Evolutionary conservation across 306 rosid genomes (phyloP).

Genomic region (Betula pendula): DNA sequence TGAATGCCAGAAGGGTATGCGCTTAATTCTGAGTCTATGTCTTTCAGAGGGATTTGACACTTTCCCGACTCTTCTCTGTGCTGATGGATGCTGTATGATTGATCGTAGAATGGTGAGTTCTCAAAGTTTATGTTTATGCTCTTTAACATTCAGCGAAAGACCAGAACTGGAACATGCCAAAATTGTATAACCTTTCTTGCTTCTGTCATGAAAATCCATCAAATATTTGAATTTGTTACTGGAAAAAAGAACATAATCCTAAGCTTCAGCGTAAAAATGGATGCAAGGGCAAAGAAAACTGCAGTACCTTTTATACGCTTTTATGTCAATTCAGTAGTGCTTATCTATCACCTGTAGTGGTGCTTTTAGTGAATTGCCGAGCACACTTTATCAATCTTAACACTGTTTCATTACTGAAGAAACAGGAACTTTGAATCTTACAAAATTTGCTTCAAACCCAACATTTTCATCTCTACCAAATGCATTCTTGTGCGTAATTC

Average conservation of each 20-base stretch:
- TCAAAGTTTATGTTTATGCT: constrained; percentile 10
- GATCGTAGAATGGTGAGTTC: constrained; percentile 93
- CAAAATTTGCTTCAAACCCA: not conserved
- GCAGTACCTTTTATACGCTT: not conserved
- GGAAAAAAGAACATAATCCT: not conserved
- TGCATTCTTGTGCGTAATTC: not conserved
- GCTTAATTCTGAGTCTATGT: constrained; percentile 78
- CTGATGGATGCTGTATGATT: constrained; percentile 97
- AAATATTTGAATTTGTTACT: not conserved
- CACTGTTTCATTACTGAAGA: not conserved
- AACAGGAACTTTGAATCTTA: constrained; percentile 1
- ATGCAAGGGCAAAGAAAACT: constrained; percentile 2
- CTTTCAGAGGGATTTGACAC: constrained; percentile 93
- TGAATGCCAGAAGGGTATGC: constrained; percentile 97
- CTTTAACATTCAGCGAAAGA: constrained; percentile 12
- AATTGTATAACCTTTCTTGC: not conserved
- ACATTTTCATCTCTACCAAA: not conserved
- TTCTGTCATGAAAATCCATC: not conserved
- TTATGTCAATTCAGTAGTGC: not conserved
- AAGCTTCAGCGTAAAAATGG: not conserved
- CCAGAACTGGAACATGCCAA: constrained; percentile 7
- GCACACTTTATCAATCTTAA: not conserved
- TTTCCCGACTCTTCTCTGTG: constrained; percentile 93
- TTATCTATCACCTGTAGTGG: not conserved
- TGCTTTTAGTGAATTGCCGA: not conserved